phyloP scores from a whole-genome alignment of 495 filamentous ascomycete genomes.

The Chaetomidium leptoderma region DNA sequence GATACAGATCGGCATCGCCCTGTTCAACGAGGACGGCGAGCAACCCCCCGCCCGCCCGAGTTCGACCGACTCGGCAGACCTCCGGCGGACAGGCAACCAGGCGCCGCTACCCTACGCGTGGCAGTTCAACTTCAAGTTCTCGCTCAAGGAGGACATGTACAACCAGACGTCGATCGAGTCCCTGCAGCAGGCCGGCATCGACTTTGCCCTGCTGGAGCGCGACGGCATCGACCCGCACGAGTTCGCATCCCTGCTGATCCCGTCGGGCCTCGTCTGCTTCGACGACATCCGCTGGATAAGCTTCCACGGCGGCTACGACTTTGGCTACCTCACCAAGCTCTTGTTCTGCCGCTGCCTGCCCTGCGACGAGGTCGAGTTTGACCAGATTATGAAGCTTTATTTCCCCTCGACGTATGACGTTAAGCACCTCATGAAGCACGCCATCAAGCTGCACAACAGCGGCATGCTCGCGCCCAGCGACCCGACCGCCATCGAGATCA shows the following conservation, averaged over 20 bases:
- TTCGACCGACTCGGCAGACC: slow-evolving; percentile 53
- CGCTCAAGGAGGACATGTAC: slow-evolving; percentile 92
- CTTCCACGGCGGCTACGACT: slow-evolving; percentile 98
- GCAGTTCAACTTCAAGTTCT: slow-evolving; percentile 99
- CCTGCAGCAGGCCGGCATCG: slow-evolving; percentile 78
- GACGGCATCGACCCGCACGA: slow-evolving; percentile 88
- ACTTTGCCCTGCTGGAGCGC: slow-evolving; percentile 74
- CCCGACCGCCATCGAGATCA: slow-evolving; percentile 58
- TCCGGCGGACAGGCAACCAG: slow-evolving; percentile 45
- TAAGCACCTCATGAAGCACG: slow-evolving; percentile 88
- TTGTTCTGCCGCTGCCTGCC: slow-evolving; percentile 75
- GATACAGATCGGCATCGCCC: slow-evolving; percentile 90
- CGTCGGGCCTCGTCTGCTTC: slow-evolving; percentile 82
- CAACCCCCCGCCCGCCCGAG: slow-evolving; percentile 62
- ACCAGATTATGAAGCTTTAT: slow-evolving; percentile 76
- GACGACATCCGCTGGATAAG: slow-evolving; percentile 92
- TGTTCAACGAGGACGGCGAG: slow-evolving; percentile 85
- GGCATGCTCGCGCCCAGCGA: slow-evolving; percentile 63
- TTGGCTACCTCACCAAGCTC: slow-evolving; percentile 93
- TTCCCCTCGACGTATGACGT: slow-evolving; percentile 94
- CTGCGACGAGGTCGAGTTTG: slow-evolving; percentile 81
- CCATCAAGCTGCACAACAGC: slow-evolving; percentile 57
- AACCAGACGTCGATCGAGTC: slow-evolving; percentile 87
- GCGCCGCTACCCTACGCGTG: slow-evolving; percentile 79
- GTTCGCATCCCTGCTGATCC: slow-evolving; percentile 84